Percentiles rank a stretch among this genome's conserved stretches.
phyloP scores from a whole-genome alignment of 352 stramenopile species.

The Phytophthora megakarya region DNA sequence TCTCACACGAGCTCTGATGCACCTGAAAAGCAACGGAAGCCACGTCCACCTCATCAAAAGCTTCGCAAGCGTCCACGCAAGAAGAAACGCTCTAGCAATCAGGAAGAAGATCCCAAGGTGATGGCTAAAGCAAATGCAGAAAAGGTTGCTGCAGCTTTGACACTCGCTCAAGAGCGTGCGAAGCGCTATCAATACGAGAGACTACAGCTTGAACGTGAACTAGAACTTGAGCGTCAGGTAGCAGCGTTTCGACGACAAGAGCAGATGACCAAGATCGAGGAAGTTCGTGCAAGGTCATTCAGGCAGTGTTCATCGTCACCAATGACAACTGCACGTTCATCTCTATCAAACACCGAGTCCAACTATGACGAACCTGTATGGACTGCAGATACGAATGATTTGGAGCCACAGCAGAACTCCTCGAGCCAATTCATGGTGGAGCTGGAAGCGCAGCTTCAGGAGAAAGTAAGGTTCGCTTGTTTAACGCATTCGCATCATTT shows the following conservation, averaged over 20 bases:
- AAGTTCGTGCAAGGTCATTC: constrained; percentile 31
- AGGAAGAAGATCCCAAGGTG: constrained; percentile 25
- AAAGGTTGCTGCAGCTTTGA: constrained; percentile 45
- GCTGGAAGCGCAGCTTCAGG: constrained; percentile 25
- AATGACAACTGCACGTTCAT: constrained; percentile 23
- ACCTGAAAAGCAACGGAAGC: constrained; percentile 22
- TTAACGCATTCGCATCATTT: neutral
- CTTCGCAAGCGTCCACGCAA: constrained; percentile 26
- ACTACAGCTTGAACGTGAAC: constrained; percentile 28
- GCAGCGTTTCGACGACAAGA: constrained; percentile 36
- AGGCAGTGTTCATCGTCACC: constrained; percentile 2
- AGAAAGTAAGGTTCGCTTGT: constrained; percentile 17
- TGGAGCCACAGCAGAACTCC: neutral
- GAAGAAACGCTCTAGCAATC: constrained; percentile 31
- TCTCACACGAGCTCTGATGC: constrained; percentile 9
- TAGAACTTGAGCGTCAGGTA: constrained; percentile 30
- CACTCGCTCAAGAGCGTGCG: constrained; percentile 44
- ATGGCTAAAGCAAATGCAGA: constrained; percentile 31
- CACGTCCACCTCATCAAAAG: constrained; percentile 33
- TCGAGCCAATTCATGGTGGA: constrained; percentile 29
- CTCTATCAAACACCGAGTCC: constrained; percentile 1
- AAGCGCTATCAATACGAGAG: constrained; percentile 36
- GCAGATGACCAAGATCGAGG: constrained; percentile 52
- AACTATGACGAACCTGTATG: constrained; percentile 24
- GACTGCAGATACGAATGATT: constrained; percentile 17